Percentiles rank a stretch among this genome's conserved stretches.
Evolutionary conservation across 257 asterid species (phyloP).

Genomic region (Datura wrightii): DNA sequence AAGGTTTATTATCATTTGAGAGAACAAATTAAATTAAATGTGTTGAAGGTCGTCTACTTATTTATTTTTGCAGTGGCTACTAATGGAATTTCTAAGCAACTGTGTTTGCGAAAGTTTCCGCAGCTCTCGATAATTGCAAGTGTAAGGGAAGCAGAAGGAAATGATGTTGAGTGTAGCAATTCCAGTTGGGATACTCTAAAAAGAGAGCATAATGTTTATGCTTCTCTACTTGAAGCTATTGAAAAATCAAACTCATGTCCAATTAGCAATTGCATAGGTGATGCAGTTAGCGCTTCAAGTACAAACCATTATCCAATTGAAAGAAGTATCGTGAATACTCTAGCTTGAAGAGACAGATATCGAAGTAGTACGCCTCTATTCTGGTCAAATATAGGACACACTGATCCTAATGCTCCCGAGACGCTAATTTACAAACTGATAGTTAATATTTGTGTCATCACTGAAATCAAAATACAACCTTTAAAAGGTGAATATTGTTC

Average conservation of each 20-base stretch:
- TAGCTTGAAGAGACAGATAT: slow-evolving; percentile 60
- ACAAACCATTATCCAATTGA: slow-evolving; percentile 72
- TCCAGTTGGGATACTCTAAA: slow-evolving; percentile 45
- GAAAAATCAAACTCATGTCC: slow-evolving; percentile 48
- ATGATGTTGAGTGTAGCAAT: slow-evolving; percentile 42
- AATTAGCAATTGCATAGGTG: slow-evolving; percentile 54
- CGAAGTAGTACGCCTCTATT: slow-evolving; percentile 53
- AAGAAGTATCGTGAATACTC: slow-evolving; percentile 60
- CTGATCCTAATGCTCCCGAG: slow-evolving; percentile 72
- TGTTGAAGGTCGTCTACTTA: slow-evolving; percentile 36
- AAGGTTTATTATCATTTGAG: background rate
- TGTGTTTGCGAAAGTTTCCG: slow-evolving; percentile 64
- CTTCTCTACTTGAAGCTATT: slow-evolving; percentile 64
- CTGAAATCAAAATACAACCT: slow-evolving; percentile 76
- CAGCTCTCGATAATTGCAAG: slow-evolving; percentile 56
- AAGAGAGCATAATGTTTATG: slow-evolving; percentile 64
- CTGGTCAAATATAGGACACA: slow-evolving; percentile 89
- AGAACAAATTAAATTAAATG: background rate
- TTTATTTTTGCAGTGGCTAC: slow-evolving; percentile 62
- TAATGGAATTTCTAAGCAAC: slow-evolving; percentile 60
- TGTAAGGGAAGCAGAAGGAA: slow-evolving; percentile 27
- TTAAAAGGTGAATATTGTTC: slow-evolving; percentile 62
- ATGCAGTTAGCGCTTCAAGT: slow-evolving; percentile 79
- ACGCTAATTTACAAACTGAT: slow-evolving; percentile 63
- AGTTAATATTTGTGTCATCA: slow-evolving; percentile 66